These are phyloP conservation scores for Stephania cephalantha DNA, from an alignment of 164 flowering plant species.

Conservation along the genomic window DNA sequence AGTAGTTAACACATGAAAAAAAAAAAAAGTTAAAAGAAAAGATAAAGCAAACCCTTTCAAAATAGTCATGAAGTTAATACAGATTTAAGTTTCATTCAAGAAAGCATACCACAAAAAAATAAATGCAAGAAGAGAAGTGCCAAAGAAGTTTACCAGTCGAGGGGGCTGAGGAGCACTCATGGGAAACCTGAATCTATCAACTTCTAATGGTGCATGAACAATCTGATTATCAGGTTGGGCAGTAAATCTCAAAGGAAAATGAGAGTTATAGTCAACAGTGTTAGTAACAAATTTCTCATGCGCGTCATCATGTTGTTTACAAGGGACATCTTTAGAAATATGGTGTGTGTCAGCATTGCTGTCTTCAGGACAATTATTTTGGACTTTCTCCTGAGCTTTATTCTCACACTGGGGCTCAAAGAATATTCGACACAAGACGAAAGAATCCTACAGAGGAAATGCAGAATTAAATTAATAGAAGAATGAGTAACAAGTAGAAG, in stretches of 20 bases:
- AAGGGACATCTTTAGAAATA: constrained; percentile 21
- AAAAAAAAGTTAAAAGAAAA: neutral
- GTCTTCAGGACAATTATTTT: constrained; percentile 35
- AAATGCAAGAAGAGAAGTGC: neutral
- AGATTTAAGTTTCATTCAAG: neutral
- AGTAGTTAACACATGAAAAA: neutral
- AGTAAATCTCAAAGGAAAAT: constrained; percentile 5
- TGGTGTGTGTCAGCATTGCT: constrained; percentile 33
- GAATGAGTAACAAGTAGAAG: no score
- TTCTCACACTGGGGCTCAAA: constrained; percentile 27
- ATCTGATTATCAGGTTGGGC: constrained; percentile 17
- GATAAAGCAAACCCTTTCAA: neutral
- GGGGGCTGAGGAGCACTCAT: constrained; percentile 11
- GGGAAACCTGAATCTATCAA: constrained; percentile 13
- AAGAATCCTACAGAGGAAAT: constrained; percentile 34
- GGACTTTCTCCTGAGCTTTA: constrained; percentile 26
- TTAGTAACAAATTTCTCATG: constrained; percentile 14
- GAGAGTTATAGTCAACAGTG: constrained; percentile 9
- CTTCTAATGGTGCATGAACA: constrained; percentile 12
- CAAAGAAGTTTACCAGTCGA: constrained; percentile 20
- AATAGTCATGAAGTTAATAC: neutral
- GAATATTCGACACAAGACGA: constrained; percentile 55
- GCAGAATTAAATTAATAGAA: constrained; percentile 12
- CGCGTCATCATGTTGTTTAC: constrained; percentile 30
- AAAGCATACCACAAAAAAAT: neutral